Percentiles rank a stretch among this genome's conserved stretches.
Evolutionary conservation across 2,329 filamentous ascomycete species (phyloP).

Genomic region (Fusarium heterosporum): DNA sequence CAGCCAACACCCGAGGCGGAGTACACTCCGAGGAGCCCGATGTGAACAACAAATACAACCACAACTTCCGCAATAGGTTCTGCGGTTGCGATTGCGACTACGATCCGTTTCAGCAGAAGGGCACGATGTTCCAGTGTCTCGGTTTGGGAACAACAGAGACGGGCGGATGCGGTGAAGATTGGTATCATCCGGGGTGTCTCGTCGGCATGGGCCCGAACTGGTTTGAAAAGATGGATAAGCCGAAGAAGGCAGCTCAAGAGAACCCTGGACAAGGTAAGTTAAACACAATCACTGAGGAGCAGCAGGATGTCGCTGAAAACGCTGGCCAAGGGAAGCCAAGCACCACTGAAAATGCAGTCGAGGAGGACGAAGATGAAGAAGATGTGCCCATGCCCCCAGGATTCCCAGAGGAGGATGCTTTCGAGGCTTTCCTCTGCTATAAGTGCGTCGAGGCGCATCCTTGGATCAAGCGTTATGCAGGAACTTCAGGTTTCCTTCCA

Average conservation of each 20-base stretch:
- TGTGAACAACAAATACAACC: conserved; percentile 87
- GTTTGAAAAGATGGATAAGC: conserved; percentile 65
- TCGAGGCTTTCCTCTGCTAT: conserved; percentile 92
- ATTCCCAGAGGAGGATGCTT: conserved; percentile 89
- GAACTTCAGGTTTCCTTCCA: conserved; percentile 80
- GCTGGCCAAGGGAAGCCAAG: conserved; percentile 35
- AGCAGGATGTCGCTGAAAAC: conserved; percentile 37
- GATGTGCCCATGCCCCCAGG: conserved; percentile 80
- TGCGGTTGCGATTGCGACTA: conserved; percentile 92
- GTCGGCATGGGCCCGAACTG: conserved; percentile 82
- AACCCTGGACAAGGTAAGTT: conserved; percentile 49
- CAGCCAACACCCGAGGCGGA: conserved; percentile 79
- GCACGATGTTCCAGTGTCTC: conserved; percentile 98
- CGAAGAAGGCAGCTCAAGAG: conserved; percentile 47
- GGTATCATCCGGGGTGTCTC: conserved; percentile 95
- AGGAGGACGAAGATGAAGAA: conserved; percentile 62
- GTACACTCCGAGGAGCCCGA: conserved; percentile 81
- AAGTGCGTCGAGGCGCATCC: conserved; percentile 89
- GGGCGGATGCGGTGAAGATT: conserved; percentile 95
- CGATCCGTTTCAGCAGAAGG: conserved; percentile 87
- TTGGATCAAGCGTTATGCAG: conserved; percentile 92
- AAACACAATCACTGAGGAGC: conserved; percentile 61
- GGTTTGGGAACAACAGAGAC: conserved; percentile 83
- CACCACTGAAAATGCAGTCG: conserved; percentile 41
- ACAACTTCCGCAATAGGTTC: conserved; percentile 94